Evolutionary conservation across 371 early-diverging fungal species (phyloP).

Genomic region (Apophysomyces sp.): DNA sequence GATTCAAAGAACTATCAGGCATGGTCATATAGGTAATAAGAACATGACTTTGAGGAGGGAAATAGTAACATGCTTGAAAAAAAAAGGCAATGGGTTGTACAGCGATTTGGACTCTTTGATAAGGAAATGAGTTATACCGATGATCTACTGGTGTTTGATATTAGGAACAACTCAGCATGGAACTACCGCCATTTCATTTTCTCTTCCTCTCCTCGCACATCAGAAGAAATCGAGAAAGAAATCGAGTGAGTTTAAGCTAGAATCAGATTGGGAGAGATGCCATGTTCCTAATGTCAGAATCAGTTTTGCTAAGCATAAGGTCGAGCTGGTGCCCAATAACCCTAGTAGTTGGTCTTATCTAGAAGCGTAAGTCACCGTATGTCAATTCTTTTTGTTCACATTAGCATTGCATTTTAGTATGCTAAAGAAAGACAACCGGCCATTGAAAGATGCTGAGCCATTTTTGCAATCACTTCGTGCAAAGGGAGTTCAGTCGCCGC

Average conservation of each 20-base stretch:
- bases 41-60: background rate
- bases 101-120: slow-evolving; percentile 75
- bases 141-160: slow-evolving; percentile 71
- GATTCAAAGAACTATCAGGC: slow-evolving; percentile 98
- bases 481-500: slow-evolving; percentile 52
- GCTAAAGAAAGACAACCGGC: slow-evolving; percentile 38
- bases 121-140: slow-evolving; percentile 74
- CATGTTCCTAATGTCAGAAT: background rate
- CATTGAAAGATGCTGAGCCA: slow-evolving; percentile 39
- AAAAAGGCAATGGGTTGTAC: slow-evolving; percentile 87
- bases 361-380: slow-evolving; percentile 50
- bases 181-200: slow-evolving; percentile 89
- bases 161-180: slow-evolving; percentile 98
- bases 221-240: slow-evolving; percentile 56
- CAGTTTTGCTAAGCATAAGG: slow-evolving; percentile 67
- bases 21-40: slow-evolving; percentile 80
- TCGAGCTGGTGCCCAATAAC: slow-evolving; percentile 81
- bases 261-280: background rate
- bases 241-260: slow-evolving; percentile 50
- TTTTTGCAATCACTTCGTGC: slow-evolving; percentile 45
- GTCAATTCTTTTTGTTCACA: background rate
- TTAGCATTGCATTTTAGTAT: slow-evolving; percentile 24
- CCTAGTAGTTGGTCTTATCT: slow-evolving; percentile 90
- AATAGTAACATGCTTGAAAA: background rate
- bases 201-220: slow-evolving; percentile 42